phyloP scores from a whole-genome alignment of 2,329 filamentous ascomycete genomes.

The Venturia carpophila region DNA sequence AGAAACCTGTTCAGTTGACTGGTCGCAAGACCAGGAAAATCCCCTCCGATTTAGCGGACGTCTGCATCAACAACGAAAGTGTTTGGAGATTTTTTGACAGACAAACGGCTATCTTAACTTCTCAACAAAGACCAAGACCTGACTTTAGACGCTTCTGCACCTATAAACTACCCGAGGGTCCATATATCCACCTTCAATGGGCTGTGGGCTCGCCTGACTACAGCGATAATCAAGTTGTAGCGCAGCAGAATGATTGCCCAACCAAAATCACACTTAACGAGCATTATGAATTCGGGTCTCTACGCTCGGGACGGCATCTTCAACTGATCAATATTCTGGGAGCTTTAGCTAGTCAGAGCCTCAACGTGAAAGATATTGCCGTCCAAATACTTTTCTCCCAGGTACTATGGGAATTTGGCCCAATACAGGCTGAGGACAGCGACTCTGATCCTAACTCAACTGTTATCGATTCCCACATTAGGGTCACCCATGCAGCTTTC shows the following conservation, averaged over 20 bases:
- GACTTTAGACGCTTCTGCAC: not conserved
- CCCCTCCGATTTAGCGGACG: not conserved
- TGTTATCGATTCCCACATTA: not conserved
- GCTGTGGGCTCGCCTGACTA: constrained; percentile 28
- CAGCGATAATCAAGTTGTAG: constrained; percentile 36
- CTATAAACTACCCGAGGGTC: not conserved
- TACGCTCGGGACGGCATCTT: constrained; percentile 39
- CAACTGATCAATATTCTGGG: constrained; percentile 43
- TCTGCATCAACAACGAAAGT: not conserved
- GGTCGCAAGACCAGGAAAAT: constrained; percentile 22
- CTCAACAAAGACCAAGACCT: not conserved
- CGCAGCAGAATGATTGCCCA: constrained; percentile 44
- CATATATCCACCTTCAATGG: constrained; percentile 20
- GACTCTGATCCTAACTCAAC: not conserved
- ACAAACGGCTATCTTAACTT: not conserved
- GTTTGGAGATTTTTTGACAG: not conserved
- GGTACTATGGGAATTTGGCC: constrained; percentile 50
- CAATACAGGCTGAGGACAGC: constrained; percentile 24
- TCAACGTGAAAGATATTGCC: constrained; percentile 53
- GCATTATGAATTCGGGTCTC: constrained; percentile 43
- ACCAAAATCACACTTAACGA: constrained; percentile 43
- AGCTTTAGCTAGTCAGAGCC: constrained; percentile 44
- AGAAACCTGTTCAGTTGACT: not conserved
- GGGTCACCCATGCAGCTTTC: not conserved
- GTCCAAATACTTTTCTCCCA: constrained; percentile 41